Conservation (phyloP, 2,329 filamentous ascomycete species). For the Blastomyces gilchristii region DNA sequence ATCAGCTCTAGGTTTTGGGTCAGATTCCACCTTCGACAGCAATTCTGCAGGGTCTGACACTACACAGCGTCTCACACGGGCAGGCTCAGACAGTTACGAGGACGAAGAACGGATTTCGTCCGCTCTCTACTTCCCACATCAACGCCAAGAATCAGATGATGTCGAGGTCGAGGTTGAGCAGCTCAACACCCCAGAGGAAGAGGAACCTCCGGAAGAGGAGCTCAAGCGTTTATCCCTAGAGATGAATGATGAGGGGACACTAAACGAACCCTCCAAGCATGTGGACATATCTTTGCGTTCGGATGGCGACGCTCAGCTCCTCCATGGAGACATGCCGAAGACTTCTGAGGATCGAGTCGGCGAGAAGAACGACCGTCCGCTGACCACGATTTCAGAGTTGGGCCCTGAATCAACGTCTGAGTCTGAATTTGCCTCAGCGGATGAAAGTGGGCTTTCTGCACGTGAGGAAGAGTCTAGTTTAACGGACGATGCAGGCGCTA, state of each 20-base stretch:
- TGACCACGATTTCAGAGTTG: slow-evolving; percentile 29
- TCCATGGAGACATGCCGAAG: slow-evolving; percentile 48
- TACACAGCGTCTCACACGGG: slow-evolving; percentile 3
- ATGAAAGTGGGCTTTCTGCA: slow-evolving; percentile 34
- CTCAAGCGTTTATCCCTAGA: background rate
- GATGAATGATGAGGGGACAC: background rate
- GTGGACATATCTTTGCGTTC: slow-evolving; percentile 54
- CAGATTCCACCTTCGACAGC: slow-evolving; percentile 6
- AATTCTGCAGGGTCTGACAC: slow-evolving; percentile 6
- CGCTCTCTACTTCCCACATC: slow-evolving; percentile 54
- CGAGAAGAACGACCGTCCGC: slow-evolving; percentile 28
- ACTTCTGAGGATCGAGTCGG: slow-evolving; percentile 25
- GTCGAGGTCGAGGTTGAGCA: slow-evolving; percentile 1
- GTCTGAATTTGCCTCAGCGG: slow-evolving; percentile 35
- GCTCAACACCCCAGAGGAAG: slow-evolving; percentile 1
- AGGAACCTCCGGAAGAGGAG: background rate
- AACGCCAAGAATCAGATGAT: slow-evolving; percentile 40
- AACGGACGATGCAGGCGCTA: slow-evolving; percentile 44
- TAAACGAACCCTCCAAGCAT: slow-evolving; percentile 31
- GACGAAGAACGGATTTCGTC: slow-evolving; percentile 55
- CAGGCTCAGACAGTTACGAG: slow-evolving; percentile 32
- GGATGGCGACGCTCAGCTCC: slow-evolving; percentile 49
- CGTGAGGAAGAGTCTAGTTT: slow-evolving; percentile 44
- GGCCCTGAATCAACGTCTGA: slow-evolving; percentile 34
- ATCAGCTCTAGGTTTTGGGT: background rate